These are phyloP conservation scores for Mesembryanthemum crystallinum DNA, from an alignment of 148 eudicot species.

Conservation along the genomic window DNA sequence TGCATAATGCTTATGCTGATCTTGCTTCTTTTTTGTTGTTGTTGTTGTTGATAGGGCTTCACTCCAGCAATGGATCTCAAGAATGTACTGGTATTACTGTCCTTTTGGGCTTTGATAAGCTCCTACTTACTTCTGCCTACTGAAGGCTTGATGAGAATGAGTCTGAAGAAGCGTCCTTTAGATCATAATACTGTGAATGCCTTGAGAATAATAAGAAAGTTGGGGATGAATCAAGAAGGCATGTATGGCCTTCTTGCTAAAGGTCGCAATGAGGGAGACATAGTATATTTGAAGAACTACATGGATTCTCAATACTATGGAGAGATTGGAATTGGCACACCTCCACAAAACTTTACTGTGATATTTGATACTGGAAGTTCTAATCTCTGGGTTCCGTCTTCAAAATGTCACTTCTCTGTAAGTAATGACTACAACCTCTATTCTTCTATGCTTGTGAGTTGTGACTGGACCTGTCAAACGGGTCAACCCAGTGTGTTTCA, in stretches of 20 bases:
- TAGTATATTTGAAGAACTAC: constrained; percentile 67
- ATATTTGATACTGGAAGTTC: constrained; percentile 94
- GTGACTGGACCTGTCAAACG: not conserved
- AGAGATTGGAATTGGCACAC: constrained; percentile 77
- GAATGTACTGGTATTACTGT: constrained; percentile 33
- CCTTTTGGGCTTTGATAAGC: constrained; percentile 41
- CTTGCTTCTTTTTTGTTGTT: not conserved
- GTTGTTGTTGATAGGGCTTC: constrained; percentile 18
- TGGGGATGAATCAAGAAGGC: constrained; percentile 29
- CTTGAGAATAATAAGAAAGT: constrained; percentile 45
- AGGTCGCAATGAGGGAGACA: constrained; percentile 38
- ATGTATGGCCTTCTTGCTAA: constrained; percentile 23
- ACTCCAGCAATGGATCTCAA: constrained; percentile 42
- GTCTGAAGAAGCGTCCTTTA: constrained; percentile 56
- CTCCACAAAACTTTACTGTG: constrained; percentile 78
- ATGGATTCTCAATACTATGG: constrained; percentile 91
- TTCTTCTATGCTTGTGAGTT: too few relatives aligned
- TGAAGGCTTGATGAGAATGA: constrained; percentile 52
- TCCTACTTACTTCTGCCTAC: constrained; percentile 38
- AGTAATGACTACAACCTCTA: constrained; percentile 27
- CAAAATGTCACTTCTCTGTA: constrained; percentile 86
- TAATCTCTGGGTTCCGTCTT: constrained; percentile 89
- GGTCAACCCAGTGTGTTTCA: too few relatives aligned
- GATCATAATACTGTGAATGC: constrained; percentile 53
- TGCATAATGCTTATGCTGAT: not conserved